Base-by-base conservation (phyloP, 2,329 filamentous ascomycete species). In the Bisporella sp. region DNA sequence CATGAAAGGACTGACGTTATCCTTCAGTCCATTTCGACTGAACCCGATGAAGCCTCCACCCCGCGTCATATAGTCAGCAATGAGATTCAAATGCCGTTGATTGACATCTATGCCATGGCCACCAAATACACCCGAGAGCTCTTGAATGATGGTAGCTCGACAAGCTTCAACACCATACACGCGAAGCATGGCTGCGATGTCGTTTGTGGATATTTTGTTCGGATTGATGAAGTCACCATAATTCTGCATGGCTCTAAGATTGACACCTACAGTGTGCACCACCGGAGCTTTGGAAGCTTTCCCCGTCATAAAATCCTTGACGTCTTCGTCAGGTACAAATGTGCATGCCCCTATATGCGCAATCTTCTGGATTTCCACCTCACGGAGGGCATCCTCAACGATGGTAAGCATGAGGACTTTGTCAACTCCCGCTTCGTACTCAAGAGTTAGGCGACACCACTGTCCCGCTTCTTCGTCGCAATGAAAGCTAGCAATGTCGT, bases 1-100 rank as follows among this genome's bases (percentile, higher is more conserved):
- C 71, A 93, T 92, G 61, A 99, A 92, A 0, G 93, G 90, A 58
- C 85, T 91, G 31, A 92, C 85, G 63, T 89, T 91, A 57, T 87
- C 84, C 64, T 82, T 84, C 54, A 99, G 74, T 1, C 92, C 93
- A 65, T 88, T 95, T 45, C 93, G 86, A 70, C 89, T 96, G 73
- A 99, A 99, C 1, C 93, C 85, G 45, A 84, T 87, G 72, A 95
- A 99, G 1, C 82, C 84, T 58, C 93, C 93, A 53, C 84, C 85
- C 48, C 92, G 81, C n/a, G 93, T 99, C 93, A 99, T 99, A 68
- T 89, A 89, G 68, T 99, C 93, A 44, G 87, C 92, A 61, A 99
- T 97, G 59, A 99, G 78, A 70, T 93, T 96, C 59, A 99, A 72
- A 72, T 99, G 95, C 48, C 93, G 83, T 58, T 86, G 83, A 67